Percentiles rank a stretch among this genome's conserved stretches.
phyloP scores from a whole-genome alignment of 1,284 basidiomycete species.

The Austroboletus niveus region DNA sequence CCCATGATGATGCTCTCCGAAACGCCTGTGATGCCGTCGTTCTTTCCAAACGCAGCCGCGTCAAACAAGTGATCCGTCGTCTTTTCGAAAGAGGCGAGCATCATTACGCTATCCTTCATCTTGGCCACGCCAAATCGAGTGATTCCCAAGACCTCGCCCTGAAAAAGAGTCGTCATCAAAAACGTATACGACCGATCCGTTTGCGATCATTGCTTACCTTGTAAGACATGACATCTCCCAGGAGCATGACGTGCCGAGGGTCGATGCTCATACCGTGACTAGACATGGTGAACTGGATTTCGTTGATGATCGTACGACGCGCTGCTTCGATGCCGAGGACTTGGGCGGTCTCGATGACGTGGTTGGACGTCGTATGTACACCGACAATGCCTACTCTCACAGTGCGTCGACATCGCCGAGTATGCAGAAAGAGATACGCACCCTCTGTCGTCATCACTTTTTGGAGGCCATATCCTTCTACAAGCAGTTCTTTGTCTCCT shows the following conservation, averaged over 20 bases:
- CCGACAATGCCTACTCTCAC: conserved; percentile 77
- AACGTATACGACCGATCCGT: not conserved
- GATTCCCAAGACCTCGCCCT: conserved; percentile 98
- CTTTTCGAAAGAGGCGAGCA: conserved; percentile 99
- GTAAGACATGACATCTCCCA: conserved; percentile 99
- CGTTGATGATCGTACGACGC: conserved; percentile 91
- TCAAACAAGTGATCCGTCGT: conserved; percentile 99
- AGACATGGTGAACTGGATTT: conserved; percentile 97
- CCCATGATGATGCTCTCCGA: conserved; percentile 99
- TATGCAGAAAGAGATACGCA: conserved; percentile 33
- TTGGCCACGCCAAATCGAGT: conserved; percentile 99
- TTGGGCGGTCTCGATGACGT: conserved; percentile 94
- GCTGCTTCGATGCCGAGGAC: conserved; percentile 98
- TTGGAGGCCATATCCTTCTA: conserved; percentile 97
- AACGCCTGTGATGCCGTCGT: conserved; percentile 92
- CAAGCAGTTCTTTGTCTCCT: conserved; percentile 83
- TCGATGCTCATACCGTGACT: conserved; percentile 99
- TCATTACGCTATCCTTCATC: conserved; percentile 99
- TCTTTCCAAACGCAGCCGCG: conserved; percentile 95
- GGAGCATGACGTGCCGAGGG: conserved; percentile 97
- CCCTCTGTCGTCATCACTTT: conserved; percentile 98
- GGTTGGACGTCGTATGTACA: conserved; percentile 91
- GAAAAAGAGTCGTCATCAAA: not conserved
- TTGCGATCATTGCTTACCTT: conserved; percentile 58
- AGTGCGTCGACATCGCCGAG: not conserved